Base-by-base conservation (phyloP, 2,329 filamentous ascomycete species). In the Magnaporthales sp. region DNA sequence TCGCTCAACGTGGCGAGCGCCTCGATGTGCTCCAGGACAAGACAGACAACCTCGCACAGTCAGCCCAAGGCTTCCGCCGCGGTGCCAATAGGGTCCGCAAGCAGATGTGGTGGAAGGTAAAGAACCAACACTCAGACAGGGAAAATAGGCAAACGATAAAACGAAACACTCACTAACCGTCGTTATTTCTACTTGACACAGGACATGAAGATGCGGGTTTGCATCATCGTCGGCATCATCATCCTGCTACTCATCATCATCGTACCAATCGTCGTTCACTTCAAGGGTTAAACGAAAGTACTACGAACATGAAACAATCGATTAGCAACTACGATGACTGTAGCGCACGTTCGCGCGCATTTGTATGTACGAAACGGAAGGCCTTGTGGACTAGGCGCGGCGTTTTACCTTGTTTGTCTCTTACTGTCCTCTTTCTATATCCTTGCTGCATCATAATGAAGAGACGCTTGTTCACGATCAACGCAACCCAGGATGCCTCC, bases 181-280 rank as follows among this genome's bases (percentile, higher is more conserved):
- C 30, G 22, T 56, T 15, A 60, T 27, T 9, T 61, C 30, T 5
- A 7, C 13, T 13, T 2, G 27, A 66, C 22, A 27, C 58, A 74
- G 86, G 94, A 98, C 77, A 96, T 97, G 92, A 98, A 98, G 88
- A 99, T 99, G 95, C 89, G 95, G 79, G 95, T 97, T 84, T 98
- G 94, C 81, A 84, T 99, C 73, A 91, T 96, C 76, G 84, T 89
- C 68, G 95, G 93, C 75, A 91, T 99, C 79, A 90, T 98, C 78
- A 86, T 98, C 72, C 84, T 99, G 73, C 86, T 99, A 72, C 82
- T 96, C 73, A 87, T 99, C 78, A 98, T 99, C 77, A 95, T 99
- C 75, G 89, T 98, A 73, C 95, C 95, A 8, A 61, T 66, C 26
- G 64, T 46, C 29, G 10, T 66, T 22, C 63, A 65, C 46, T 56